These are phyloP conservation scores for Beauveria australis DNA, from an alignment of 2,329 filamentous ascomycete genomes.

Conservation along the genomic window DNA sequence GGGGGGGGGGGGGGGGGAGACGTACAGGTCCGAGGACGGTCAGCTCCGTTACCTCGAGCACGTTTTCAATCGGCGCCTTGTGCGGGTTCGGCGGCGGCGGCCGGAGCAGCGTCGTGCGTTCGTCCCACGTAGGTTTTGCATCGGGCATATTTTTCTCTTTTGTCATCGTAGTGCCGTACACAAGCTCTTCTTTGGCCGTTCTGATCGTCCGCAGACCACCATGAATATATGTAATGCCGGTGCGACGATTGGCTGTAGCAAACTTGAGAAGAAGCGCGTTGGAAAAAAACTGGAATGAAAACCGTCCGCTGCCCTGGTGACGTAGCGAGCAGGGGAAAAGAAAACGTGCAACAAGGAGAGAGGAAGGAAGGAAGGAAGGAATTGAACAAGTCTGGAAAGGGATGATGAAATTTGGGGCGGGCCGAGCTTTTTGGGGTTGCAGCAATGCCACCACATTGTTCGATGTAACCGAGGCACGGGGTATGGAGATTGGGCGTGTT, in stretches of 20 bases:
- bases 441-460: neutral
- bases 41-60: conserved; percentile 76
- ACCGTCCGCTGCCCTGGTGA: neutral
- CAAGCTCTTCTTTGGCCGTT: neutral
- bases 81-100: conserved; percentile 64
- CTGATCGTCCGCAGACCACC: no score
- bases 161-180: neutral
- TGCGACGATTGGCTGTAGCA: no score
- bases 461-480: neutral
- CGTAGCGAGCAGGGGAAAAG: neutral
- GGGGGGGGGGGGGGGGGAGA: conserved; percentile 9
- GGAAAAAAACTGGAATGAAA: no score
- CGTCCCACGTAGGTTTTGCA: conserved; percentile 15
- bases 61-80: conserved; percentile 77
- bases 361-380: neutral
- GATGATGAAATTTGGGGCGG: neutral
- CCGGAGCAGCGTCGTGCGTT: conserved; percentile 43
- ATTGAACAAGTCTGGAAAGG: neutral
- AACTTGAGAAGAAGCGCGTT: no score
- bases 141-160: conserved; percentile 1
- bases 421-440: neutral
- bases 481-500: neutral
- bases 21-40: conserved; percentile 65
- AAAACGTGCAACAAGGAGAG: neutral
- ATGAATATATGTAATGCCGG: no score